Evolutionary conservation across 2,329 filamentous ascomycete genomes (phyloP), one percentile per base, ranked within the genome.

Genomic region (Botrytis fragariae): DNA sequence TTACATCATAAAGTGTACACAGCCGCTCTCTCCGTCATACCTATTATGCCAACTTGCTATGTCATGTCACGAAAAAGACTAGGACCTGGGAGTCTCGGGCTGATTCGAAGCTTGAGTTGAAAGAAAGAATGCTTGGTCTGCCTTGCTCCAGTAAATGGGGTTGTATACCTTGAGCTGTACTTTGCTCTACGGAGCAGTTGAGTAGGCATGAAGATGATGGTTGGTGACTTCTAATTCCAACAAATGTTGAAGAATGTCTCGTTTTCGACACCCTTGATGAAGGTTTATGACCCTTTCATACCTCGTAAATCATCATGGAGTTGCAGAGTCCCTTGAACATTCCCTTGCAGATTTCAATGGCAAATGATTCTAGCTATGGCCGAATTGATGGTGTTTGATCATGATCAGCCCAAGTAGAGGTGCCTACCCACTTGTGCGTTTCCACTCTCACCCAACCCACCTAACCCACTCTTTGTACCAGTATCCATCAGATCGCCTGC

Each of bases 101-200:
- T 71, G 57, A 64, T 35, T 71, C 39, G 37, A 71, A 62, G 57
- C 42, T 71, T 29, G 20, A 71, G 32, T 44, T 9, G 1, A 62
- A 62, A 18, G 16, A 32, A 29, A 8, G 32, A 69, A 62, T 71
- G 51, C 42, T 71, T 62, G 68, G 22, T 71, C 68, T 71, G 68
- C 68, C 68, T 61, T 71, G 68, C 39, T 42, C 67, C 51, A 69
- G 51, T 69, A 60, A 68, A 69, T n/a, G 22, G 64, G 45, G n/a
- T 67, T 51, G 45, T 54, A 39, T 39, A 35, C 42, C 35, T 29
- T n/a, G 39, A 44, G 48, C 51, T 60, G 35, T 44, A 32, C 22
- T 29, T 20, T 39, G 54, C 22, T 16, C 32, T 37, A 57, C 51
- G 6, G 14, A 29, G 20, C 37, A 37, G 22, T 14, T 8, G n/a